Evolutionary conservation across 768 basidiomycete genomes (phyloP), one percentile per base, ranked within the genome.

Genomic region (Mycena rebaudengoi): DNA sequence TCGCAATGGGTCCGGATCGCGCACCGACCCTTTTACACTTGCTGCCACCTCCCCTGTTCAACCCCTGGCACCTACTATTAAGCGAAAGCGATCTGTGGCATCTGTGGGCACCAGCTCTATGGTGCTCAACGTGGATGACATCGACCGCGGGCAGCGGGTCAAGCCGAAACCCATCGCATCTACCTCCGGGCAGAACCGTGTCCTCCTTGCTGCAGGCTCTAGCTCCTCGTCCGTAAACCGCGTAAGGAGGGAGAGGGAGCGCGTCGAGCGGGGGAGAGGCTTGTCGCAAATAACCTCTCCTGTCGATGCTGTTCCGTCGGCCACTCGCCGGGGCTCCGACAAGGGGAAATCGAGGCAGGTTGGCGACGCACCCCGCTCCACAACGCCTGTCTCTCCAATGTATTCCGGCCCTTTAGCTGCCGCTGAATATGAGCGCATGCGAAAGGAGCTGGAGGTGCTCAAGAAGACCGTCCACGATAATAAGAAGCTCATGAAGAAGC

Each of bases 401-500:
- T 75, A 67, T 52, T 57, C 69, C 40, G 82, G 82, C 0, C 73
- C 82, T 8, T 61, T 83, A 62, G 80, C 83, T 6, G 70, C 75
- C 13, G 79, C 83, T 13, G 87, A 89, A 68, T 81, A 81, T 54
- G 83, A 83, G n/a, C 80, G 79, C 35, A 73, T 89, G 74, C 86
- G 80, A 72, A 82, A 79, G 32, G 89, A 92, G 66, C 69, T 89
- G 5, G 88, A 90, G 48, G 58, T 64, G 6, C 77, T 88, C 64
- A 88, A 86, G 74, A 85, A 80, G 70, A 69, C 81, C 25, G 69
- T 80, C 7, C 74, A 78, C 21, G 83, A 87, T 18, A 76, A 71
- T 56, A 87, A 82, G 73, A 90, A 85, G 67, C 70, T 69, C 0
- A 71, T 80, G 0, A 88, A 83, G 76, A 86, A 85, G 60, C 86